Percentiles rank a stretch among this genome's conserved stretches.
Evolutionary conservation across 2,329 filamentous ascomycete genomes (phyloP).

Genomic region (Aspergillus costaricaensis): DNA sequence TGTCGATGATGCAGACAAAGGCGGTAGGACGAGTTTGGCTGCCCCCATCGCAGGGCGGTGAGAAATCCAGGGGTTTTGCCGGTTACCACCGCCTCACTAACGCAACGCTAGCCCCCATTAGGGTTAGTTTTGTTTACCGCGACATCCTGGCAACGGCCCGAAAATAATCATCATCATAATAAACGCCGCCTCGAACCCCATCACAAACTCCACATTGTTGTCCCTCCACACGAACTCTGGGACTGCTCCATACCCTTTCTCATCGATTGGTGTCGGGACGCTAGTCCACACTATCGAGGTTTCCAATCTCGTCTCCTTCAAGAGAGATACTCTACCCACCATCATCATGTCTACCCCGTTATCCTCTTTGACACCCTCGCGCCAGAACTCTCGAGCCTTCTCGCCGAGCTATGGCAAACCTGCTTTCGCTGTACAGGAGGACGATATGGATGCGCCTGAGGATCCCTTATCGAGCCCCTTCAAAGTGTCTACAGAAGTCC

Average conservation of each 20-base stretch:
- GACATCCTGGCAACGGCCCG: constrained; percentile 28
- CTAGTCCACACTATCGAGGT: neutral
- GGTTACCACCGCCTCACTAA: constrained; percentile 10
- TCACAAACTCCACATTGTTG: neutral
- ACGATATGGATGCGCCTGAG: constrained; percentile 24
- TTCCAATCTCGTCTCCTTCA: neutral
- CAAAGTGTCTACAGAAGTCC: constrained; percentile 20
- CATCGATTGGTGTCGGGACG: neutral
- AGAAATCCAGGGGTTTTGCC: constrained; percentile 12
- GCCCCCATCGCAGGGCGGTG: constrained; percentile 15
- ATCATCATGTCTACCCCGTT: constrained; percentile 43
- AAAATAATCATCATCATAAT: constrained; percentile 26
- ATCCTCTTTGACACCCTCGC: constrained; percentile 44
- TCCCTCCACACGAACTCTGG: neutral
- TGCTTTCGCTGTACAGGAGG: neutral
- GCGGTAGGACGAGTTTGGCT: neutral
- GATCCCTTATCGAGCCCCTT: constrained; percentile 32
- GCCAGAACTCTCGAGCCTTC: constrained; percentile 42
- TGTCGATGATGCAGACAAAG: neutral
- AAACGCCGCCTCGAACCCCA: constrained; percentile 19
- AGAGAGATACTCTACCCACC: constrained; percentile 2
- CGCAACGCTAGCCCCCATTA: constrained; percentile 14
- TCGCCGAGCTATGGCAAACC: constrained; percentile 26
- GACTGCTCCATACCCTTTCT: neutral
- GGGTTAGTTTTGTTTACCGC: constrained; percentile 37